Evolutionary conservation across 2,329 filamentous ascomycete genomes (phyloP), one percentile per base, ranked within the genome.

Genomic region (Exophiala spinifera): DNA sequence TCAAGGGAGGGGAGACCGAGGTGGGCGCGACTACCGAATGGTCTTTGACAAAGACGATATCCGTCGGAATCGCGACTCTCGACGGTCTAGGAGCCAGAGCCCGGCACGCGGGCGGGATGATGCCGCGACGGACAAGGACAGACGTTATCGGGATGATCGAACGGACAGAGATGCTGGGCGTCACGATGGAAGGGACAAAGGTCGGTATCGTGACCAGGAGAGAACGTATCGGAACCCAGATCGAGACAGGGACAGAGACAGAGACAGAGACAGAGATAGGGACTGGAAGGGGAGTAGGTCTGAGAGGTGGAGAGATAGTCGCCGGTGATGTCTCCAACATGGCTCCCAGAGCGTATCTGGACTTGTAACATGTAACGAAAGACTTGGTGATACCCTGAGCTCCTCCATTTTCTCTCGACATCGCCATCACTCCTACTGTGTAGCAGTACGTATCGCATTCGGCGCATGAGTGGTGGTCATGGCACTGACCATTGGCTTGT

Each of bases 21-120:
- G 69, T 25, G 72, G 72, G 52, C 74, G 79, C 48, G 76, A 79
- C 20, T 95, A 95, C 67, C 80, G 82, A 50, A 91, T 95, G 83
- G 85, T 96, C 0, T 89, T 95, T 67, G 87, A 89, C 56, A 84
- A 87, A 50, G 81, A 87, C 49, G 85, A 88, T 56, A 79, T 87
- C 70, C 78, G 52, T 14, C 54, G 49, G 19, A 52, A 50, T 14
- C 34, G 34, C 34, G 43, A 57, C 21, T 11, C 45, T 49, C 61
- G 65, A 52, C 60, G 62, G 54, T 54, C 65, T 49, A 55, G 64
- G 50, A 68, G 67, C 50, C 74, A 72, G 56, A 81, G 74, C 56
- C 78, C 76, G 48, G 76, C 73, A 65, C 62, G 69, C 68, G 33
- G 21, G 46, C 53, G 11, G 13, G 63, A 63, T 48, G 34, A 34